phyloP scores from a whole-genome alignment of 331 rosid genomes.

The Saraca asoca region DNA sequence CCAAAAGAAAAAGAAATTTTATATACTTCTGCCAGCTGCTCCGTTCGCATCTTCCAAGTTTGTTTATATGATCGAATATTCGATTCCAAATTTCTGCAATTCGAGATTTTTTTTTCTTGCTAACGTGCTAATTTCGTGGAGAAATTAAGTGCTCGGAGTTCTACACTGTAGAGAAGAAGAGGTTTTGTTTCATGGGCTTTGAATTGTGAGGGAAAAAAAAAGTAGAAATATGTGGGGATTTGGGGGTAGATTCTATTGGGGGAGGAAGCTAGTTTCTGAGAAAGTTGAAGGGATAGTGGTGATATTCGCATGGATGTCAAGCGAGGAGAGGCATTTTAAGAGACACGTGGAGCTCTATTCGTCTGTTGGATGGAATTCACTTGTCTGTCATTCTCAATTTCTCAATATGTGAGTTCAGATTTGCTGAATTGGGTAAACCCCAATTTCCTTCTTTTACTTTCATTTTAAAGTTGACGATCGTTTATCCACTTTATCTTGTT shows the following conservation, averaged over 20 bases:
- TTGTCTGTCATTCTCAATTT: conserved; percentile 81
- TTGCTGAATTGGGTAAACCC: neutral
- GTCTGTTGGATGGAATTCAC: conserved; percentile 85
- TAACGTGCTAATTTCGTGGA: neutral
- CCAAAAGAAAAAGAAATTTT: no score
- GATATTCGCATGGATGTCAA: conserved; percentile 88
- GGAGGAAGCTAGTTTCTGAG: conserved; percentile 51
- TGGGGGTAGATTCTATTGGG: conserved; percentile 89
- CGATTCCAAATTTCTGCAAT: neutral
- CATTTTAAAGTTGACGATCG: neutral
- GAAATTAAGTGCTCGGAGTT: neutral
- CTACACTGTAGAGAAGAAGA: neutral
- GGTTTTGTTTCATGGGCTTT: neutral
- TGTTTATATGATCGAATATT: neutral
- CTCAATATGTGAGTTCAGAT: conserved; percentile 75
- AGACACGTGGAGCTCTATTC: conserved; percentile 76
- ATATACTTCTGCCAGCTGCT: no score
- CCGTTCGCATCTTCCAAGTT: no score
- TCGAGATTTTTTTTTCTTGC: neutral
- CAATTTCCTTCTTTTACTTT: neutral
- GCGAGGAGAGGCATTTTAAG: conserved; percentile 73
- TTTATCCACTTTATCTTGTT: neutral
- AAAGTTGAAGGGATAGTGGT: conserved; percentile 78
- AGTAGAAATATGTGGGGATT: conserved; percentile 84
- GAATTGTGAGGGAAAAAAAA: conserved; percentile 21